phyloP scores from a whole-genome alignment of 1,284 basidiomycete species.

The Dichomitus squalens region DNA sequence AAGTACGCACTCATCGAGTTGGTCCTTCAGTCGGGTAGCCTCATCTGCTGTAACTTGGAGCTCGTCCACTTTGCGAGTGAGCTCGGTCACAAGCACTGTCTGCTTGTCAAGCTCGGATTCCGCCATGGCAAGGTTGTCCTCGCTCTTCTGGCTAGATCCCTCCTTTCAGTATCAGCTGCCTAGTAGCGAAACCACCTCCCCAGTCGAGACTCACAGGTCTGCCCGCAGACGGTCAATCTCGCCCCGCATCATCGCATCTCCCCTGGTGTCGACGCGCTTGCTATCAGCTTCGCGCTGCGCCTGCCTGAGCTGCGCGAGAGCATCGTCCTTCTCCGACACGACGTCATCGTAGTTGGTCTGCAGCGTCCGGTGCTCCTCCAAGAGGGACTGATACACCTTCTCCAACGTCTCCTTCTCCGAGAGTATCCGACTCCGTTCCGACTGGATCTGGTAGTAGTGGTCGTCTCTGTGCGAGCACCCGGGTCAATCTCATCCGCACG shows the following conservation, averaged over 20 bases:
- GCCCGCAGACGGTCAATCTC: slow-evolving; percentile 80
- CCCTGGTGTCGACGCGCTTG: slow-evolving; percentile 60
- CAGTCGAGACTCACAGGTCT: slow-evolving; percentile 69
- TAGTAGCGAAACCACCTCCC: neutral
- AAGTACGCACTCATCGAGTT: slow-evolving; percentile 84
- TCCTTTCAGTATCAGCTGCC: slow-evolving; percentile 32
- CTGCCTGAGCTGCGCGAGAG: slow-evolving; percentile 56
- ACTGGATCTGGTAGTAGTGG: slow-evolving; percentile 83
- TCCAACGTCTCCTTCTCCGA: slow-evolving; percentile 81
- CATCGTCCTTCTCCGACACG: slow-evolving; percentile 74
- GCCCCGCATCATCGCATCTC: slow-evolving; percentile 67
- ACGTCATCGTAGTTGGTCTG: slow-evolving; percentile 74
- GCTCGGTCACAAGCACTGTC: slow-evolving; percentile 63
- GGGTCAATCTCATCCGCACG: neutral
- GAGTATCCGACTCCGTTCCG: slow-evolving; percentile 72
- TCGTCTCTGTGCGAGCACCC: slow-evolving; percentile 59
- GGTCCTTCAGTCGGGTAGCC: slow-evolving; percentile 82
- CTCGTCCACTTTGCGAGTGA: slow-evolving; percentile 82
- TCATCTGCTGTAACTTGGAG: slow-evolving; percentile 80
- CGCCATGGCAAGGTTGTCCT: slow-evolving; percentile 81
- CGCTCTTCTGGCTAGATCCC: slow-evolving; percentile 78
- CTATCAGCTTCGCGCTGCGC: slow-evolving; percentile 60
- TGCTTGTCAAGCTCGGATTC: slow-evolving; percentile 84
- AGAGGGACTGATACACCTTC: slow-evolving; percentile 71
- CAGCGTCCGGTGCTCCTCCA: slow-evolving; percentile 77